Percentiles rank a stretch among this genome's conserved stretches.
These are phyloP conservation scores for Rusavskia elegans DNA, from an alignment of 495 filamentous ascomycete genomes.

Conservation along the genomic window DNA sequence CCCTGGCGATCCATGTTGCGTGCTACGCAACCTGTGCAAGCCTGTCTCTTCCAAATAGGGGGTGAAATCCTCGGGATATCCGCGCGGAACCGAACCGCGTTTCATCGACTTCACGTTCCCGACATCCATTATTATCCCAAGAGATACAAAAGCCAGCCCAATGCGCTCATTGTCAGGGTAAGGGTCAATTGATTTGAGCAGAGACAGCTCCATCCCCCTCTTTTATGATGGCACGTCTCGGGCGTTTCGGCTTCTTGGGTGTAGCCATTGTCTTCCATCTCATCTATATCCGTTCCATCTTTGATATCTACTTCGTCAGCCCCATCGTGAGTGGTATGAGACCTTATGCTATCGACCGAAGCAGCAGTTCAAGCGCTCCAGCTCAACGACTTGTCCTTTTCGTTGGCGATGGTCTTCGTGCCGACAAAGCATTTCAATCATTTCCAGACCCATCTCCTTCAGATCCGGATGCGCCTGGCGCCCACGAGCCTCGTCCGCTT, in stretches of 20 bases:
- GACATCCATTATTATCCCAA: no score
- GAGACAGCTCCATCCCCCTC: neutral
- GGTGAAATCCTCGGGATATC: no score
- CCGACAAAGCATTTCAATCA: constrained; percentile 94
- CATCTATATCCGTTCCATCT: constrained; percentile 91
- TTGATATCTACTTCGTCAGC: constrained; percentile 98
- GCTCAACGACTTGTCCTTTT: constrained; percentile 85
- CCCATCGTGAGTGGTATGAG: constrained; percentile 95
- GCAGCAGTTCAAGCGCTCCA: constrained; percentile 47
- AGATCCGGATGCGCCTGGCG: constrained; percentile 25
- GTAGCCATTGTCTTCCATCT: constrained; percentile 89
- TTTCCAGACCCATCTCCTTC: constrained; percentile 77
- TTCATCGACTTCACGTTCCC: no score
- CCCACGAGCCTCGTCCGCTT: constrained; percentile 49
- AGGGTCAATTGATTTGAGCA: no score
- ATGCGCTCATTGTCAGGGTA: no score
- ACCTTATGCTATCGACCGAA: constrained; percentile 53
- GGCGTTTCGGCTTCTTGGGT: constrained; percentile 75
- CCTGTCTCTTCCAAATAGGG: no score
- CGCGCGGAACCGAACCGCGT: no score
- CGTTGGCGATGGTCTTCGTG: constrained; percentile 94
- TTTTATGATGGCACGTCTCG: constrained; percentile 53
- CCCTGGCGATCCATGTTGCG: no score
- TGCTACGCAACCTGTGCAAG: no score
- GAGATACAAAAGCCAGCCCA: no score